Evolutionary conservation across 768 basidiomycete genomes (phyloP).

Genomic region (Gloeopeniophorella convolvens): DNA sequence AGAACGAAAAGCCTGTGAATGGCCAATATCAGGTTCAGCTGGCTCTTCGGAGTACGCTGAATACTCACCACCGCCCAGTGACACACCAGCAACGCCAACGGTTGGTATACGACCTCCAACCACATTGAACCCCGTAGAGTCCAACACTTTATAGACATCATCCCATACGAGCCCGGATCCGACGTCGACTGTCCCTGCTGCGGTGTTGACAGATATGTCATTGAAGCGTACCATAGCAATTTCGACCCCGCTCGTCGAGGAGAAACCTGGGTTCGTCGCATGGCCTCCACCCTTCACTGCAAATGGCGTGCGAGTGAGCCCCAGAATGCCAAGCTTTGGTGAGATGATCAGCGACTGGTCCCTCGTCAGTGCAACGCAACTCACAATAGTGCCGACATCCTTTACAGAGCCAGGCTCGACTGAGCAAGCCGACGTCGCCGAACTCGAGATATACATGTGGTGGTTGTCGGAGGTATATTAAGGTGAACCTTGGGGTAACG

Average conservation of each 20-base stretch:
- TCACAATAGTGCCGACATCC: conserved; percentile 19
- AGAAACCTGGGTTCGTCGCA: conserved; percentile 22
- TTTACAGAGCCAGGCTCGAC: conserved; percentile 21
- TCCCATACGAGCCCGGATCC: conserved; percentile 27
- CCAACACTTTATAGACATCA: conserved; percentile 22
- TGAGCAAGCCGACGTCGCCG: conserved; percentile 14
- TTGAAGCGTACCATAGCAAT: conserved; percentile 24
- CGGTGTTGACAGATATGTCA: background rate
- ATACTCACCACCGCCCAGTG: conserved; percentile 23
- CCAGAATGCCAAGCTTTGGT: conserved; percentile 7
- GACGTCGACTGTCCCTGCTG: conserved; percentile 15
- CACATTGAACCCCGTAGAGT: conserved; percentile 21
- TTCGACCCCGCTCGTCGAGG: conserved; percentile 25
- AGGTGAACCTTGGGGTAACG: background rate
- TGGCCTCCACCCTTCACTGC: conserved; percentile 27
- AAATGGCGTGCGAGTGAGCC: conserved; percentile 10
- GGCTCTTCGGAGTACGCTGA: background rate
- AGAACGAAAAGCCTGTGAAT: conserved; percentile 27
- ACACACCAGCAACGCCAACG: conserved; percentile 24
- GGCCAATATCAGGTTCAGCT: background rate
- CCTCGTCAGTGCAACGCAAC: background rate
- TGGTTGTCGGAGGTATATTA: conserved; percentile 9
- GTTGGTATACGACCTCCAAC: conserved; percentile 23
- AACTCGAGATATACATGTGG: conserved; percentile 15
- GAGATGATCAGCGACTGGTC: background rate